Percentiles rank a stretch among this genome's conserved stretches.
phyloP scores from a whole-genome alignment of 2,329 filamentous ascomycete species.

The Fusarium pseudoanthophilum region DNA sequence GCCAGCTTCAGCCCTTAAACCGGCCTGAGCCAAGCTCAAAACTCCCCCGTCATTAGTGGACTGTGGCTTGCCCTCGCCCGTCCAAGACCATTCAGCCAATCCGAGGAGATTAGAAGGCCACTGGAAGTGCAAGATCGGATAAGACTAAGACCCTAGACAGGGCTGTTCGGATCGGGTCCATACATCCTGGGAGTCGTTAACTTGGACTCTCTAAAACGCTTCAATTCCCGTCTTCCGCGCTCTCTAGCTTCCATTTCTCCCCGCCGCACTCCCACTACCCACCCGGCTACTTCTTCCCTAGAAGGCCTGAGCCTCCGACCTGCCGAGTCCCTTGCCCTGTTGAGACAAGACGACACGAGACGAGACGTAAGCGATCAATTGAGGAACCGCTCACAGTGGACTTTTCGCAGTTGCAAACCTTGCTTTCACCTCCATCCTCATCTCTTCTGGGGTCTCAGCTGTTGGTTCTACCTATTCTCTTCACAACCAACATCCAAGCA shows the following conservation, averaged over 20 bases:
- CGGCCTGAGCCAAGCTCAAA: slow-evolving; percentile 20
- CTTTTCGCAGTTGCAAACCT: slow-evolving; percentile 11
- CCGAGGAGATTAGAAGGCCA: slow-evolving; percentile 8
- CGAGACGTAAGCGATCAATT: slow-evolving; percentile 9
- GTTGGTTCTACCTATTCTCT: slow-evolving; percentile 14
- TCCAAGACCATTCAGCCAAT: slow-evolving; percentile 6
- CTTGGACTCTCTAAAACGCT: slow-evolving; percentile 25
- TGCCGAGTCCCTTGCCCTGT: slow-evolving; percentile 9
- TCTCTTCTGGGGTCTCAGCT: background rate
- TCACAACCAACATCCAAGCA: slow-evolving; percentile 1
- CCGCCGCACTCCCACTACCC: slow-evolving; percentile 13
- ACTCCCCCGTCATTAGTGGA: slow-evolving; percentile 17
- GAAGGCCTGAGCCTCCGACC: slow-evolving; percentile 16
- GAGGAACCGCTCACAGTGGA: slow-evolving; percentile 10
- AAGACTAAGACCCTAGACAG: slow-evolving; percentile 31
- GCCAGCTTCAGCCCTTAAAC: slow-evolving; percentile 9
- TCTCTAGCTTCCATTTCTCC: slow-evolving; percentile 22
- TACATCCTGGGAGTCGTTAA: slow-evolving; percentile 2
- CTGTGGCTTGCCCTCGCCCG: slow-evolving; percentile 28
- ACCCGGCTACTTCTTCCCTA: slow-evolving; percentile 23
- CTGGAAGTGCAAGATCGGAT: slow-evolving; percentile 27
- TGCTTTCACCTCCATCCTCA: background rate
- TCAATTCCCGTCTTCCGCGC: slow-evolving; percentile 34
- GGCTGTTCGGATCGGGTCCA: slow-evolving; percentile 16
- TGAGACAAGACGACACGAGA: slow-evolving; percentile 12